These are phyloP conservation scores for Fusarium floridanum DNA, from an alignment of 2,329 filamentous ascomycete genomes.

Conservation along the genomic window DNA sequence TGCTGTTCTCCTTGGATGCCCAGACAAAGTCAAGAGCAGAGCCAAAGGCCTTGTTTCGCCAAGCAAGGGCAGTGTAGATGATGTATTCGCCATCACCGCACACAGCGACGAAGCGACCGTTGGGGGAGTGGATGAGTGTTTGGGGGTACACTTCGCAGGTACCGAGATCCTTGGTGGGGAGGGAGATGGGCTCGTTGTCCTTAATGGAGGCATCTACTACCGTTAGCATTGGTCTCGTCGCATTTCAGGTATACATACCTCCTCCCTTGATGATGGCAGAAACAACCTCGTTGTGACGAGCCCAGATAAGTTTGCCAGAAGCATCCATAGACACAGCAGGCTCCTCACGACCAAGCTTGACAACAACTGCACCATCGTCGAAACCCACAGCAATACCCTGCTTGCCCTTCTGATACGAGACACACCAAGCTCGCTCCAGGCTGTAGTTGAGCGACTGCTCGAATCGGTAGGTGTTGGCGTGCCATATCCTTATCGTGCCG, in stretches of 20 bases:
- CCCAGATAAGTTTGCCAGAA: slow-evolving; percentile 96
- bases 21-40: slow-evolving; percentile 96
- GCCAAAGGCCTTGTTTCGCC: slow-evolving; percentile 97
- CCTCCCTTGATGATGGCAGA: slow-evolving; percentile 95
- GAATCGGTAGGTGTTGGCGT: slow-evolving; percentile 95
- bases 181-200: slow-evolving; percentile 86
- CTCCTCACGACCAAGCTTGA: slow-evolving; percentile 97
- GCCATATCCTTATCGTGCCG: slow-evolving; percentile 97
- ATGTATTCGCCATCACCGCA: slow-evolving; percentile 99
- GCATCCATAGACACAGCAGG: slow-evolving; percentile 97
- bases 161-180: slow-evolving; percentile 94
- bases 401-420: slow-evolving; percentile 93
- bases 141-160: slow-evolving; percentile 98
- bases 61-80: slow-evolving; percentile 96
- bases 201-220: slow-evolving; percentile 79
- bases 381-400: slow-evolving; percentile 97
- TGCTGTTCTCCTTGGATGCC: slow-evolving; percentile 97
- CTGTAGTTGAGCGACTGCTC: slow-evolving; percentile 98
- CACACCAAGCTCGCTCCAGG: slow-evolving; percentile 96
- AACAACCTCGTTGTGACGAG: slow-evolving; percentile 93
- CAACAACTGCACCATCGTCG: slow-evolving; percentile 96
- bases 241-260: slow-evolving; percentile 56
- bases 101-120: slow-evolving; percentile 83
- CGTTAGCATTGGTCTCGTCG: slow-evolving; percentile 44
- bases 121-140: slow-evolving; percentile 94